phyloP scores from a whole-genome alignment of 768 basidiomycete genomes.

The Suillus luteus region DNA sequence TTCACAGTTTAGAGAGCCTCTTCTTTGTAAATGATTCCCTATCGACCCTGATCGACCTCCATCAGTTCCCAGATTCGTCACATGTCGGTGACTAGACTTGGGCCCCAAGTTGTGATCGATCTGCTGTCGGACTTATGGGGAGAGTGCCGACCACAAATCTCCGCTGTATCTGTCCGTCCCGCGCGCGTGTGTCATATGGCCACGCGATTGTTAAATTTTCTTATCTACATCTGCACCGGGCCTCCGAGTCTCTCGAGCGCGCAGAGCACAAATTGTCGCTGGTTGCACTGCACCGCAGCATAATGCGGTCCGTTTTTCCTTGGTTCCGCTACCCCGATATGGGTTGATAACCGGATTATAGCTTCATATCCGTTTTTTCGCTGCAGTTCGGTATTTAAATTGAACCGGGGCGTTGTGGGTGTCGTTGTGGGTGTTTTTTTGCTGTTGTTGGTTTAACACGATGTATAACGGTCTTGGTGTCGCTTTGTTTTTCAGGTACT shows the following conservation, averaged over 20 bases:
- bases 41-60: conserved; percentile 11
- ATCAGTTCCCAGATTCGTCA: conserved; percentile 9
- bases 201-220: neutral
- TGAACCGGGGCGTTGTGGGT: neutral
- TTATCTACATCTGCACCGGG: neutral
- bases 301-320: neutral
- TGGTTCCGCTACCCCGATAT: neutral
- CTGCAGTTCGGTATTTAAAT: neutral
- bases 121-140: conserved; percentile 7
- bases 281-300: neutral
- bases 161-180: conserved; percentile 2
- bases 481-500: neutral
- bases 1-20: conserved; percentile 7
- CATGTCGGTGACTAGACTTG: conserved; percentile 9
- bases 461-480: neutral
- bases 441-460: too few species aligned
- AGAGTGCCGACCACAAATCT: conserved; percentile 7
- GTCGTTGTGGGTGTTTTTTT: neutral
- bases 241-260: neutral
- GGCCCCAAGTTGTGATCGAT: conserved; percentile 6
- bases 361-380: neutral
- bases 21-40: conserved; percentile 9
- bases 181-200: neutral
- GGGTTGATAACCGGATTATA: neutral
- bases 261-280: neutral